Conservation (phyloP, 768 basidiomycete genomes). For the Gloeophyllum trabeum region DNA sequence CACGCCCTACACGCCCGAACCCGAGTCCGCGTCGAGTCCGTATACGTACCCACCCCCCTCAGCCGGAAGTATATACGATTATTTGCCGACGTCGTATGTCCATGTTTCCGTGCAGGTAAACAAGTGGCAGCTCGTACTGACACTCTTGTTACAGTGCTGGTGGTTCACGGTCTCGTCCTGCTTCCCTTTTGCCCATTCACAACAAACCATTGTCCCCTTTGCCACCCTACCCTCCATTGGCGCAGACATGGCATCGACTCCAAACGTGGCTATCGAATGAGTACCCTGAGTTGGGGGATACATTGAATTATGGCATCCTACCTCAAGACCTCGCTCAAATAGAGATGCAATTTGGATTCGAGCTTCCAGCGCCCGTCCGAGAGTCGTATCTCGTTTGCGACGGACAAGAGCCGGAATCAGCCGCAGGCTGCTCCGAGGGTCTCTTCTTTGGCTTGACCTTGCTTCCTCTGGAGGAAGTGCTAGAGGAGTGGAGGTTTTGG, state of each 20-base stretch:
- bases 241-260: constrained; percentile 75
- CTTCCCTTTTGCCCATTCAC: constrained; percentile 60
- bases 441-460: constrained; percentile 94
- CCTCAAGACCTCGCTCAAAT: constrained; percentile 71
- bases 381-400: constrained; percentile 85
- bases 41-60: constrained; percentile 77
- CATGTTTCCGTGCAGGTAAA: constrained; percentile 2
- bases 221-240: constrained; percentile 63
- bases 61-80: constrained; percentile 40
- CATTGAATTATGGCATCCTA: constrained; percentile 85
- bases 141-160: constrained; percentile 10
- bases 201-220: constrained; percentile 31
- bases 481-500: constrained; percentile 97
- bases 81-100: constrained; percentile 43
- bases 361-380: constrained; percentile 77
- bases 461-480: constrained; percentile 83
- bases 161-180: constrained; percentile 32
- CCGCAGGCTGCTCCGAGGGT: constrained; percentile 81
- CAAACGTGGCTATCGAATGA: constrained; percentile 72
- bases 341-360: constrained; percentile 76
- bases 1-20: constrained; percentile 35
- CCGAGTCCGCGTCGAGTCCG: constrained; percentile 31
- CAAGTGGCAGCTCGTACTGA: no score
- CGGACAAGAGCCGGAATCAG: constrained; percentile 88
- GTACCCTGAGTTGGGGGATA: constrained; percentile 93